A percentile compares a stretch with the other conserved stretches of the same genome.
phyloP scores from a whole-genome alignment of 1,284 basidiomycete species.

The Ganoderma multipileum region DNA sequence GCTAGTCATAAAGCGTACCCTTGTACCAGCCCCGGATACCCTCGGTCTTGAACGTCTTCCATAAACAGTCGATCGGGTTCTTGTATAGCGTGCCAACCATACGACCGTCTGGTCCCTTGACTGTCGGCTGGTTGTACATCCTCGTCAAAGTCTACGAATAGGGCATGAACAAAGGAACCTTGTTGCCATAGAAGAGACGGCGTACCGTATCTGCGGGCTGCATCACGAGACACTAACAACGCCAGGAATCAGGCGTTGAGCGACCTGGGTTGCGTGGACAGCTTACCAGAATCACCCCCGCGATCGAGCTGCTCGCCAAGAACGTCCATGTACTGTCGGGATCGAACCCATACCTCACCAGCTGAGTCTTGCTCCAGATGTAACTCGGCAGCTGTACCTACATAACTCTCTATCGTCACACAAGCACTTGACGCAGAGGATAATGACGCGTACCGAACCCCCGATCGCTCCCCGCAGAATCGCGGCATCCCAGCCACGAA shows the following conservation, averaged over 20 bases:
- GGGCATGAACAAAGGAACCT: neutral
- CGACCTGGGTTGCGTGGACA: neutral
- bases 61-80: neutral
- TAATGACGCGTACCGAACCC: slow-evolving; percentile 60
- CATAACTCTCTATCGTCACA: slow-evolving; percentile 47
- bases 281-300: slow-evolving; percentile 41
- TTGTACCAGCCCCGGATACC: neutral
- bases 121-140: neutral
- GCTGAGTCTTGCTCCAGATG: slow-evolving; percentile 83
- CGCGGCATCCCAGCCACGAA: slow-evolving; percentile 91
- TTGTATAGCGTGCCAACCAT: neutral
- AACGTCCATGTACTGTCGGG: slow-evolving; percentile 85
- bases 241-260: neutral
- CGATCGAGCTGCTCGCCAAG: slow-evolving; percentile 83
- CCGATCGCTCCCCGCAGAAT: slow-evolving; percentile 82
- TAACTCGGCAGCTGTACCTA: slow-evolving; percentile 95
- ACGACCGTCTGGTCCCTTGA: neutral
- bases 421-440: neutral
- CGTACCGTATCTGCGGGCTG: neutral
- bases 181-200: neutral
- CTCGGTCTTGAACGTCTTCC: neutral
- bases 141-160: neutral
- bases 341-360: slow-evolving; percentile 67
- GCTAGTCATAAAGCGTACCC: neutral
- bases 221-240: neutral